Evolutionary conservation across 257 asterid genomes (phyloP).

Genomic region (Solanum medicagineum): DNA sequence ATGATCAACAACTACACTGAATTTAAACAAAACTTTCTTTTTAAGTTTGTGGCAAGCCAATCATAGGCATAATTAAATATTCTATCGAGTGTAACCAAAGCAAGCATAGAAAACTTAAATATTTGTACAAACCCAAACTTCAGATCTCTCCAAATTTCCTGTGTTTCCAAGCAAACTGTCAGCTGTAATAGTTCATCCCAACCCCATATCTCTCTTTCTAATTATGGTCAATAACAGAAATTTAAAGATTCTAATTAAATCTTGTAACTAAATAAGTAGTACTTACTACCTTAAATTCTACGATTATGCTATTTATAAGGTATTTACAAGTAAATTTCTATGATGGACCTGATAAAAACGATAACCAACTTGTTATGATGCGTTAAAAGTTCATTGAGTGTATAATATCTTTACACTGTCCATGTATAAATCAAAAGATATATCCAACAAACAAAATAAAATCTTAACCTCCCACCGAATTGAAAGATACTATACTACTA

Average conservation of each 20-base stretch:
- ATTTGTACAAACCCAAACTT: neutral
- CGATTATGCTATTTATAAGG: neutral
- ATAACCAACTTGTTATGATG: neutral
- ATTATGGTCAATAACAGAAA: neutral
- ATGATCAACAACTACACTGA: neutral
- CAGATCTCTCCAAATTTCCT: neutral
- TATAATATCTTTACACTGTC: neutral
- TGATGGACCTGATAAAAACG: neutral
- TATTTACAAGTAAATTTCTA: neutral
- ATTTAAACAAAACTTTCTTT: neutral
- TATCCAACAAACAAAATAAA: neutral
- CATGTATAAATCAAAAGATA: neutral
- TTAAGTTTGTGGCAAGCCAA: slow-evolving; percentile 1
- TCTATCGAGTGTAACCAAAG: slow-evolving; percentile 22
- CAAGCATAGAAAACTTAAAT: slow-evolving; percentile 10
- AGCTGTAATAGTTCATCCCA: neutral
- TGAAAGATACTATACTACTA: neutral
- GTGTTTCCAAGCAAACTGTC: slow-evolving; percentile 26
- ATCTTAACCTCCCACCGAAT: neutral
- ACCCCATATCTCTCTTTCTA: neutral
- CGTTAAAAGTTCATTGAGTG: neutral
- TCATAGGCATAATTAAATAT: neutral
- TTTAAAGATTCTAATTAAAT: neutral
- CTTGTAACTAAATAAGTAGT: neutral
- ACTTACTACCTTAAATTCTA: neutral